These are phyloP conservation scores for Penicillium decumbens DNA, from an alignment of 2,329 filamentous ascomycete species.

Conservation along the genomic window DNA sequence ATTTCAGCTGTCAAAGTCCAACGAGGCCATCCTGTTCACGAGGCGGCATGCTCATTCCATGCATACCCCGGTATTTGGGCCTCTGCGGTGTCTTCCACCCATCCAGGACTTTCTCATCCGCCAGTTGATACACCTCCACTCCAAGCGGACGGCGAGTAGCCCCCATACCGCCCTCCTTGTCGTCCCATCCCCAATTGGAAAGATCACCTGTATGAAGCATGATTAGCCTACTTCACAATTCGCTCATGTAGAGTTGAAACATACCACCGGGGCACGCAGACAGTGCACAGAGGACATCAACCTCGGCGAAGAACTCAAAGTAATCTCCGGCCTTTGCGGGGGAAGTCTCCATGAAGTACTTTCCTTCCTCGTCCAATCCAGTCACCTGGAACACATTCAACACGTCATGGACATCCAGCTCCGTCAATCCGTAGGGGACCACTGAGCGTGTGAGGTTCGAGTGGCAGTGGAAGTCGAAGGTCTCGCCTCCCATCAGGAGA, in stretches of 20 bases:
- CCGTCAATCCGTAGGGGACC: slow-evolving; percentile 61
- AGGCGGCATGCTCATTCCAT: slow-evolving; percentile 57
- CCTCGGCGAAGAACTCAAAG: slow-evolving; percentile 76
- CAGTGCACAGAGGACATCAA: slow-evolving; percentile 64
- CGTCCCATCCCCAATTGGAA: slow-evolving; percentile 75
- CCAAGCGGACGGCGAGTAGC: slow-evolving; percentile 69
- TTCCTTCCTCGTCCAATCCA: slow-evolving; percentile 64
- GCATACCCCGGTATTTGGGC: slow-evolving; percentile 60
- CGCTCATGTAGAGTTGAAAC: slow-evolving; percentile 6
- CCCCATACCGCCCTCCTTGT: slow-evolving; percentile 53
- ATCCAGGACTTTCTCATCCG: slow-evolving; percentile 50
- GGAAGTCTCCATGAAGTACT: slow-evolving; percentile 65
- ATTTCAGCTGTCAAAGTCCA: slow-evolving; percentile 19
- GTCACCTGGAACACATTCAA: slow-evolving; percentile 85
- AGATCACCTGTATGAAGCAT: slow-evolving; percentile 54
- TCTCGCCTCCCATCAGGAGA: slow-evolving; percentile 62
- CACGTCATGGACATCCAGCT: slow-evolving; percentile 77
- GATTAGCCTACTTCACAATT: slow-evolving; percentile 12
- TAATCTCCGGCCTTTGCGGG: slow-evolving; percentile 48
- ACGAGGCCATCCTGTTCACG: slow-evolving; percentile 29
- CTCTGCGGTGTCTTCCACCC: slow-evolving; percentile 61
- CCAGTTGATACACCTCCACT: slow-evolving; percentile 66
- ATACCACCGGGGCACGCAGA: slow-evolving; percentile 67
- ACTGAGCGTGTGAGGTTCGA: slow-evolving; percentile 74
- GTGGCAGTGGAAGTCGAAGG: slow-evolving; percentile 79